These are phyloP conservation scores for Colletotrichum orchidophilum DNA, from an alignment of 2,329 filamentous ascomycete species.

Conservation along the genomic window DNA sequence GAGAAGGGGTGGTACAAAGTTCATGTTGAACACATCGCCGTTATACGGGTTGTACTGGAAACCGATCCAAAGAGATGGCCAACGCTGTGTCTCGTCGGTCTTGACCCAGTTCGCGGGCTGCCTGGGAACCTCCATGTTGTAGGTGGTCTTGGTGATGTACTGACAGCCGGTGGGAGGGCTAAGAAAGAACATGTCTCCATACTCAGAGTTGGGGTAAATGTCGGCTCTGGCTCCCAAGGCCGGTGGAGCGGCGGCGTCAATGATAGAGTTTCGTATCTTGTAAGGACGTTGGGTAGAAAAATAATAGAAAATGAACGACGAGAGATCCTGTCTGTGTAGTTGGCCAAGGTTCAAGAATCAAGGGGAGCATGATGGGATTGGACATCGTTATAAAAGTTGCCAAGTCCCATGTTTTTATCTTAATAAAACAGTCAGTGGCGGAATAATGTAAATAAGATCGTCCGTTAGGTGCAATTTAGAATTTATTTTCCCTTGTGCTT, in stretches of 20 bases:
- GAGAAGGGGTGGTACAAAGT: slow-evolving; percentile 22
- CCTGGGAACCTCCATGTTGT: slow-evolving; percentile 31
- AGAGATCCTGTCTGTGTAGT: slow-evolving; percentile 11
- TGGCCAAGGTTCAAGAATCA: not conserved
- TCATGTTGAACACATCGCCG: slow-evolving; percentile 14
- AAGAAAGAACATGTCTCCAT: slow-evolving; percentile 26
- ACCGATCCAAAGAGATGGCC: slow-evolving; percentile 17
- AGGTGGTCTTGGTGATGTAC: slow-evolving; percentile 34
- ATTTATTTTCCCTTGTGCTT: not conserved
- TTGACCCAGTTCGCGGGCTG: slow-evolving; percentile 22
- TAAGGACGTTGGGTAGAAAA: not conserved
- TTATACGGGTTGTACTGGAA: slow-evolving; percentile 17
- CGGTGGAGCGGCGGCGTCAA: not conserved
- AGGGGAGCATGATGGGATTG: not conserved
- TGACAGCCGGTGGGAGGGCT: slow-evolving; percentile 17
- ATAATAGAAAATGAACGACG: not conserved
- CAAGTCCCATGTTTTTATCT: not conserved
- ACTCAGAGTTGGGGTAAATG: slow-evolving; percentile 17
- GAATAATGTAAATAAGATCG: not conserved
- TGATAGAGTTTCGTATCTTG: slow-evolving; percentile 11
- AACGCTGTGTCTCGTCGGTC: slow-evolving; percentile 7
- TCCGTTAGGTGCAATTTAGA: too few species aligned
- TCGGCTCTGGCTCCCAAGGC: slow-evolving; percentile 19
- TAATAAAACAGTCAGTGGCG: not conserved
- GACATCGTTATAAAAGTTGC: not conserved